Base-by-base conservation (phyloP, 2,329 filamentous ascomycete genomes). In the Venturia asperata region DNA sequence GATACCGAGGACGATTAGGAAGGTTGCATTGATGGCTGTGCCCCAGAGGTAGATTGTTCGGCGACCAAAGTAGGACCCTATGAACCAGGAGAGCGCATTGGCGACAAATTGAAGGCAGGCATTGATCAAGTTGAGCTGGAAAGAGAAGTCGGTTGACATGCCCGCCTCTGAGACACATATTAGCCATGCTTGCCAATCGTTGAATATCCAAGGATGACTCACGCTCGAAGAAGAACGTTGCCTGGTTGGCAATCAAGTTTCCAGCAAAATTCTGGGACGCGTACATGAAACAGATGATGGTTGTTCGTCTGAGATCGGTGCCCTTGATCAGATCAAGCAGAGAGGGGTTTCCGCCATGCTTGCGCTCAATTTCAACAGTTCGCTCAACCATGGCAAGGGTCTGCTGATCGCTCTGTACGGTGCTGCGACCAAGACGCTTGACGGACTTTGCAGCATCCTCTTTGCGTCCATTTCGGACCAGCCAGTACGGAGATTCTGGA, bases 341-440 rank as follows among this genome's bases (percentile, higher is more conserved):
- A 64, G 82, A 86, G 6, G 89, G 85, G 39, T 91, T 90, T 6
- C 79, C 78, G 3, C 89, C 92, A 64, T 91, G 89, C 75, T 86
- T 80, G 72, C 90, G 83, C 74, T 96, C 92, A 15, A 95, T 79
- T 0, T 89, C 88, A 0, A 89, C 92, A 0, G 92, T 96, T 73
- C 94, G 90, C 1, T 91, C 85, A 89, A 96, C 96, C 90, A 96
- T 94, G 70, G 90, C 87, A 61, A 96, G 81, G 0, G 90, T 94
- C 77, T 94, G 90, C 71, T 95, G 84, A 70, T 94, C 92, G n/a
- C 45, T 52, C n/a, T 45, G 11, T 17, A 19, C 15, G 19, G 41
- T 17, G 67, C 91, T 87, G 64, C 80, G 79, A 68, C 85, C 78
- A 30, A 91, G 78, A 4, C 87, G 85, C 61, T 87, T 78, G 24